These are phyloP conservation scores for Aspergillus neotritici DNA, from an alignment of 2,329 filamentous ascomycete genomes.

Conservation along the genomic window DNA sequence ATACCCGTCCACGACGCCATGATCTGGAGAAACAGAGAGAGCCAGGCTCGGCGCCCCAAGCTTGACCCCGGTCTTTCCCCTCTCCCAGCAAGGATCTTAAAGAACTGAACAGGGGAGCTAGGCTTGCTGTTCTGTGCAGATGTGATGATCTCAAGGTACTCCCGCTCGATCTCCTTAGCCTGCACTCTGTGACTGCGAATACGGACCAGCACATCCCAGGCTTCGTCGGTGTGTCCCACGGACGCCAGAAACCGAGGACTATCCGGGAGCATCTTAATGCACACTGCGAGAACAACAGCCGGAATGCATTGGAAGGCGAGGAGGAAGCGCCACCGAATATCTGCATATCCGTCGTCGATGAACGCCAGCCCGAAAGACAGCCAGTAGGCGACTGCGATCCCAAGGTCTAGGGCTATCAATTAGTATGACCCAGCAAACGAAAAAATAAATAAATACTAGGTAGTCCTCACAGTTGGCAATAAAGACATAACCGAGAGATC, in stretches of 20 bases:
- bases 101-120: slow-evolving; percentile 36
- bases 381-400: slow-evolving; percentile 41
- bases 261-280: slow-evolving; percentile 30
- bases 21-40: slow-evolving; percentile 43
- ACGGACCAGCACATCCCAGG: slow-evolving; percentile 43
- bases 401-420: slow-evolving; percentile 33
- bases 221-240: slow-evolving; percentile 41
- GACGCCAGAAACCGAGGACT: slow-evolving; percentile 30
- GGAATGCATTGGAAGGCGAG: slow-evolving; percentile 33
- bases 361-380: slow-evolving; percentile 34
- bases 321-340: slow-evolving; percentile 31
- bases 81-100: slow-evolving; percentile 32
- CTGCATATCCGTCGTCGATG: slow-evolving; percentile 28
- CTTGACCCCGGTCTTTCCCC: slow-evolving; percentile 28
- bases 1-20: slow-evolving; percentile 44
- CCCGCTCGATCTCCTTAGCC: slow-evolving; percentile 26
- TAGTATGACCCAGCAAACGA: background rate
- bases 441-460: background rate
- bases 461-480: slow-evolving; percentile 43
- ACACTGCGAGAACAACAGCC: slow-evolving; percentile 21
- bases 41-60: slow-evolving; percentile 38
- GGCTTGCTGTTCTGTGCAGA: slow-evolving; percentile 25
- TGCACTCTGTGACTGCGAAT: slow-evolving; percentile 17
- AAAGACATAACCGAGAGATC: slow-evolving; percentile 46
- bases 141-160: slow-evolving; percentile 34